A percentile compares a stretch with the other conserved stretches of the same genome.
phyloP scores from a whole-genome alignment of 768 basidiomycete genomes.

The Suillus cothurnatus region DNA sequence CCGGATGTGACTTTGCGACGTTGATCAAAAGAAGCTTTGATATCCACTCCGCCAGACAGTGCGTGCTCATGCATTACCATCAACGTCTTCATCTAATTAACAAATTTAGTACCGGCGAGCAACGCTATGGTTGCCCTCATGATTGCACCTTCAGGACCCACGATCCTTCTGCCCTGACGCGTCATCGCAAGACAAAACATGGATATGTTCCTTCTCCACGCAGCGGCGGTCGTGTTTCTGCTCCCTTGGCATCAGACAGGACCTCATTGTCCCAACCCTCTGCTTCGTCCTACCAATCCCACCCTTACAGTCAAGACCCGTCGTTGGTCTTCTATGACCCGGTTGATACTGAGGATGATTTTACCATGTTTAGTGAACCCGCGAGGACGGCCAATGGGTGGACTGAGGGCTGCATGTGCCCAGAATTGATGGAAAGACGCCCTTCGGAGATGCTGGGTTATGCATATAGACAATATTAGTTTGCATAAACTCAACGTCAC shows the following conservation, averaged over 20 bases:
- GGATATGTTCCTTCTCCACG: slow-evolving; percentile 20
- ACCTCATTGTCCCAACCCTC: neutral
- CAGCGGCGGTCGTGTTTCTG: neutral
- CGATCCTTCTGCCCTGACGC: slow-evolving; percentile 29
- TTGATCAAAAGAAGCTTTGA: slow-evolving; percentile 23
- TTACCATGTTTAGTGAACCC: slow-evolving; percentile 1
- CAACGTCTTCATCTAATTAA: neutral
- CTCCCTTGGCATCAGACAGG: neutral
- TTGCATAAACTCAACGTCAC: neutral
- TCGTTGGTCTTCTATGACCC: neutral
- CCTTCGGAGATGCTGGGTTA: slow-evolving; percentile 1
- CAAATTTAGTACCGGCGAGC: slow-evolving; percentile 23
- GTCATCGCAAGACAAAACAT: slow-evolving; percentile 26
- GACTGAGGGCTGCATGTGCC: slow-evolving; percentile 4
- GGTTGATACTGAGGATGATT: neutral
- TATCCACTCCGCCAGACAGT: slow-evolving; percentile 27
- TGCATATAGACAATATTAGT: neutral
- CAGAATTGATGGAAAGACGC: slow-evolving; percentile 4
- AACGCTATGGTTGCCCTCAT: slow-evolving; percentile 13
- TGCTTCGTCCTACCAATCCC: neutral
- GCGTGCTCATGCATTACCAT: neutral
- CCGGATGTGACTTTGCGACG: slow-evolving; percentile 18
- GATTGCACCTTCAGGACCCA: slow-evolving; percentile 23
- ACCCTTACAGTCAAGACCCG: neutral
- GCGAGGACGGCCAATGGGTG: neutral